Evolutionary conservation across 2,329 filamentous ascomycete genomes (phyloP).

Genomic region (Ophioceras dolichostomum): DNA sequence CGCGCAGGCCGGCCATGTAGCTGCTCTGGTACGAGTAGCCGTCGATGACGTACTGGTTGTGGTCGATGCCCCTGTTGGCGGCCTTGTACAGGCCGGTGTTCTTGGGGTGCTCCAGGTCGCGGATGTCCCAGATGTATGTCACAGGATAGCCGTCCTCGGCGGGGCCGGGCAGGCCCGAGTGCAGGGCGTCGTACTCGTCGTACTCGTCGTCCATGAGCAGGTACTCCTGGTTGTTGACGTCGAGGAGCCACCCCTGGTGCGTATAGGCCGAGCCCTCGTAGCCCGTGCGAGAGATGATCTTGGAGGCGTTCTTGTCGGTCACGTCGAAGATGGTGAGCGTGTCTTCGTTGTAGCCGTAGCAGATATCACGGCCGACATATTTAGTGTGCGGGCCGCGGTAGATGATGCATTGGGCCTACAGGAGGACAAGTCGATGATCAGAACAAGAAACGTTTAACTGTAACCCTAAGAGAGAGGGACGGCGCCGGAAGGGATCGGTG

Average conservation of each 20-base stretch:
- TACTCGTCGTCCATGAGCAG: slow-evolving; percentile 39
- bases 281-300: slow-evolving; percentile 36
- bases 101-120: slow-evolving; percentile 24
- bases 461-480: too few species aligned
- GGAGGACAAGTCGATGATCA: too few species aligned
- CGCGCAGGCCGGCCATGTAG: slow-evolving; percentile 29
- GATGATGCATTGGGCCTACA: slow-evolving; percentile 45
- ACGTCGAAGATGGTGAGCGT: slow-evolving; percentile 39
- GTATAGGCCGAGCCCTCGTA: slow-evolving; percentile 46
- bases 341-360: slow-evolving; percentile 44
- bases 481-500: too few species aligned
- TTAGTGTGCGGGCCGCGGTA: slow-evolving; percentile 36
- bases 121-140: slow-evolving; percentile 37
- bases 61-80: slow-evolving; percentile 23
- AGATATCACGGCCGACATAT: slow-evolving; percentile 37
- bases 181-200: slow-evolving; percentile 31
- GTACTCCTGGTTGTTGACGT: slow-evolving; percentile 27
- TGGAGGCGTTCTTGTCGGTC: slow-evolving; percentile 31
- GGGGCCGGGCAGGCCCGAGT: too few species aligned
- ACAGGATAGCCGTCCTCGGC: slow-evolving; percentile 22
- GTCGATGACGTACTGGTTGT: slow-evolving; percentile 30
- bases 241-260: slow-evolving; percentile 42
- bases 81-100: slow-evolving; percentile 27
- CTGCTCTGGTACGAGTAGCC: slow-evolving; percentile 30
- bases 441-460: too few species aligned